Conservation (phyloP, 441 rosid species). For the Erysimum cheiri region DNA sequence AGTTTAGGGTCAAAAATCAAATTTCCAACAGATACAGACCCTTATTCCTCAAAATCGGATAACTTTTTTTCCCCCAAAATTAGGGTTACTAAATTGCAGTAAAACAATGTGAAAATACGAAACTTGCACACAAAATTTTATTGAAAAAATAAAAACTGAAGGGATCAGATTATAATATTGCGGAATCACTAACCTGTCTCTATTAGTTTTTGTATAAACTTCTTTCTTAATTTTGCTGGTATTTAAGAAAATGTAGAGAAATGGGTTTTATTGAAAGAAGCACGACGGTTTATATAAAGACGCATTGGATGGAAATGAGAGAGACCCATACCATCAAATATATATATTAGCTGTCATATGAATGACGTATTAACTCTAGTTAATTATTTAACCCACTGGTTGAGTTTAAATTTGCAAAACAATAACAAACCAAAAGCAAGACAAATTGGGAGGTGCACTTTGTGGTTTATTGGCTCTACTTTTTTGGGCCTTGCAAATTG, state of each 20-base stretch:
- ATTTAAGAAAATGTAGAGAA: slow-evolving; percentile 28
- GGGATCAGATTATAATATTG: slow-evolving; percentile 8
- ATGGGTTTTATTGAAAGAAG: slow-evolving; percentile 29
- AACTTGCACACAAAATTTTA: neutral
- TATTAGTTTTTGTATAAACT: slow-evolving; percentile 7
- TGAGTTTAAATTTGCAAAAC: slow-evolving; percentile 26
- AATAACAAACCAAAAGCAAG: slow-evolving; percentile 3
- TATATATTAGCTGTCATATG: slow-evolving; percentile 39
- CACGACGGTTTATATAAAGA: slow-evolving; percentile 20
- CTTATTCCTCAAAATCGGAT: slow-evolving; percentile 25
- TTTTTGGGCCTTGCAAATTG: slow-evolving; percentile 7
- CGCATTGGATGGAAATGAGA: slow-evolving; percentile 24
- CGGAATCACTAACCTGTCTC: slow-evolving; percentile 34
- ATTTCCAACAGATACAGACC: slow-evolving; percentile 51
- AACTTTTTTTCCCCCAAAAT: slow-evolving; percentile 2
- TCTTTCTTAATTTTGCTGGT: slow-evolving; percentile 8
- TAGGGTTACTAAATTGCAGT: slow-evolving; percentile 21
- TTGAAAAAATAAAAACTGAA: no score
- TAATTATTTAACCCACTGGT: slow-evolving; percentile 13
- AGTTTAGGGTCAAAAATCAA: slow-evolving; percentile 47
- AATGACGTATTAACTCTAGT: slow-evolving; percentile 33
- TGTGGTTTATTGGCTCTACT: slow-evolving; percentile 8
- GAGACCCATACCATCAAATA: slow-evolving; percentile 25
- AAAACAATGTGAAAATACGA: slow-evolving; percentile 15
- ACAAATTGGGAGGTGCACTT: neutral